phyloP scores from a whole-genome alignment of 768 basidiomycete genomes.

The Psilocybe cubensis region DNA sequence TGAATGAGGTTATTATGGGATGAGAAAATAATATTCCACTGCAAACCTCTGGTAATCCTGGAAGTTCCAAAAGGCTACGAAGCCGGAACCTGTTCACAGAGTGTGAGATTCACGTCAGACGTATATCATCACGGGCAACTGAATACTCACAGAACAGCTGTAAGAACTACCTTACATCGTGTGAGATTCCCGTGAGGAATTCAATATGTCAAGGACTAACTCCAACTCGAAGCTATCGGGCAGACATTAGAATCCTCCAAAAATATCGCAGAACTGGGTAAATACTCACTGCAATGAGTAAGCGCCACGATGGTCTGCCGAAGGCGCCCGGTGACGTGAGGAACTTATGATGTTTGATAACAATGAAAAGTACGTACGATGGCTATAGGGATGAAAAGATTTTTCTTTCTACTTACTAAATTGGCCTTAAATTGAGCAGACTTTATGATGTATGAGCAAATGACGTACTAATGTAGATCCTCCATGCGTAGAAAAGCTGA shows the following conservation, averaged over 20 bases:
- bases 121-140: background rate
- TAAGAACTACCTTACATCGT: background rate
- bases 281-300: background rate
- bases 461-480: conserved; percentile 5
- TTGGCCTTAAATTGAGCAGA: background rate
- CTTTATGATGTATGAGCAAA: background rate
- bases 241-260: background rate
- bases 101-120: background rate
- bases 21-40: too few species aligned
- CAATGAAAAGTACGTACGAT: background rate
- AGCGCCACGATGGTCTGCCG: background rate
- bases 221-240: background rate
- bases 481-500: conserved; percentile 6
- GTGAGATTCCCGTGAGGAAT: too few species aligned
- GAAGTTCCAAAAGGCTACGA: background rate
- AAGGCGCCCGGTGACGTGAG: background rate
- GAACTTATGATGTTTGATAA: background rate
- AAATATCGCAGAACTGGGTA: background rate
- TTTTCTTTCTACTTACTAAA: background rate
- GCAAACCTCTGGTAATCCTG: background rate
- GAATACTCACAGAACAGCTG: background rate
- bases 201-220: background rate
- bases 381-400: background rate
- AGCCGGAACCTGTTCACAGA: background rate
- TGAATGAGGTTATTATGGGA: background rate